These are phyloP conservation scores for Pseudogymnoascus sp. DNA, from an alignment of 2,329 filamentous ascomycete genomes.

Conservation along the genomic window DNA sequence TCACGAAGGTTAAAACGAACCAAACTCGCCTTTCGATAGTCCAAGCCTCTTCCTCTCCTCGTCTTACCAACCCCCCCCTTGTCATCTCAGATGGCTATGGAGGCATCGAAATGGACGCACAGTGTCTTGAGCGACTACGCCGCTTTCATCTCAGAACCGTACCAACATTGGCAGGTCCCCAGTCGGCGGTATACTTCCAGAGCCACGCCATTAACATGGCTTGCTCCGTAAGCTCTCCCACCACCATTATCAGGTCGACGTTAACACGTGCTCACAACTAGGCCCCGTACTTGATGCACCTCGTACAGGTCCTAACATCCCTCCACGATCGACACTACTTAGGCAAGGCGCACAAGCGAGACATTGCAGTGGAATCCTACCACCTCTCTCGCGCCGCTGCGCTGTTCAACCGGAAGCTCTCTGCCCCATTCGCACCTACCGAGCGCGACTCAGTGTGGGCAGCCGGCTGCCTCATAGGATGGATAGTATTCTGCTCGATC, in stretches of 20 bases:
- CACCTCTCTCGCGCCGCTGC: slow-evolving; percentile 41
- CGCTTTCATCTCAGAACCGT: slow-evolving; percentile 37
- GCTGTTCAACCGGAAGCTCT: slow-evolving; percentile 39
- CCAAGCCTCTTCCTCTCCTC: background rate
- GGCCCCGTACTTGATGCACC: slow-evolving; percentile 42
- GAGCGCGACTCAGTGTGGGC: slow-evolving; percentile 42
- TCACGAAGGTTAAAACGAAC: background rate
- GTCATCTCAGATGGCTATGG: slow-evolving; percentile 7
- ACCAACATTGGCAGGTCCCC: slow-evolving; percentile 31
- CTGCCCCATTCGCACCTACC: slow-evolving; percentile 26
- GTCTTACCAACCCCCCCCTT: background rate
- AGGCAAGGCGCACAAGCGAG: slow-evolving; percentile 14
- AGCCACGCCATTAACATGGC: slow-evolving; percentile 32
- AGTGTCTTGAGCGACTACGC: slow-evolving; percentile 29
- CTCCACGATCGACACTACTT: slow-evolving; percentile 43
- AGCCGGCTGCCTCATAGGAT: slow-evolving; percentile 38
- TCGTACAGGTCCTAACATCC: slow-evolving; percentile 42
- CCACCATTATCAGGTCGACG: slow-evolving; percentile 15
- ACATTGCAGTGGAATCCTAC: slow-evolving; percentile 31
- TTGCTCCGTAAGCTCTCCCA: slow-evolving; percentile 29
- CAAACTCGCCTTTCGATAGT: background rate
- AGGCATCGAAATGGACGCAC: slow-evolving; percentile 15
- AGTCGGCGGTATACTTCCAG: slow-evolving; percentile 28
- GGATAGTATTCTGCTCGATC: slow-evolving; percentile 37
- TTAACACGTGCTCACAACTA: slow-evolving; percentile 9